Base-by-base conservation (phyloP, 768 basidiomycete genomes). In the Tricholoma saponaceum region DNA sequence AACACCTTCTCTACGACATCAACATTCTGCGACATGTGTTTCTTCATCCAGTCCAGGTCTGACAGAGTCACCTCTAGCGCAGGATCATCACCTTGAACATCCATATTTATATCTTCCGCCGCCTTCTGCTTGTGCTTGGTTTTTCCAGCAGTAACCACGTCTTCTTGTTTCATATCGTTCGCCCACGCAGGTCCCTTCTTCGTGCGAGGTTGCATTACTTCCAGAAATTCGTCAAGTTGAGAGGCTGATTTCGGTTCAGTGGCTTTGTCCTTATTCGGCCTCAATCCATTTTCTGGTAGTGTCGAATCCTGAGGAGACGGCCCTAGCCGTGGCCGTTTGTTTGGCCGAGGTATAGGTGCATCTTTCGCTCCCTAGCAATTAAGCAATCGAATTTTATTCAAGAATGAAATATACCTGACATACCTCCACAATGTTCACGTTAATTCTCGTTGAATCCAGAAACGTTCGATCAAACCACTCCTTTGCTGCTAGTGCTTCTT, bases 391-490 rank as follows among this genome's bases (percentile, higher is more conserved):
- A 14, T 4, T 16, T 30, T 8, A 7, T 30, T 50, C 8, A 4
- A 18, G n/a, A 50, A 28, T 28, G 26, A 10, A 30, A 2, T 12
- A 0, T 46, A 58, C 55, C 22, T 57, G 18, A 76, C 85, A 62
- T 66, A 95, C 95, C 68, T 93, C 86, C 16, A 95, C 83, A 28
- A 92, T 68, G 22, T 83, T 79, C 2, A 95, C 93, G 56, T 70
- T 84, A 50, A 98, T 83, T 59, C 87, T 81, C 8, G 86, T 81
- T 6, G 91, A 87, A 47, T 87, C 92, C 26, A 98, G 79, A 68
- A 89, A 98, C 0, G 89, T 90, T 22, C 82, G 79, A 69, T 95
- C 84, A 62, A 90, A 95, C 89, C 90, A 98, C 33, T 86, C 82
- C 67, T 82, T 83, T 0, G 91, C 95, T 4, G 78, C 76, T 5